phyloP scores from a whole-genome alignment of 2,329 filamentous ascomycete species.

The Monilinia vaccinii-corymbosi region DNA sequence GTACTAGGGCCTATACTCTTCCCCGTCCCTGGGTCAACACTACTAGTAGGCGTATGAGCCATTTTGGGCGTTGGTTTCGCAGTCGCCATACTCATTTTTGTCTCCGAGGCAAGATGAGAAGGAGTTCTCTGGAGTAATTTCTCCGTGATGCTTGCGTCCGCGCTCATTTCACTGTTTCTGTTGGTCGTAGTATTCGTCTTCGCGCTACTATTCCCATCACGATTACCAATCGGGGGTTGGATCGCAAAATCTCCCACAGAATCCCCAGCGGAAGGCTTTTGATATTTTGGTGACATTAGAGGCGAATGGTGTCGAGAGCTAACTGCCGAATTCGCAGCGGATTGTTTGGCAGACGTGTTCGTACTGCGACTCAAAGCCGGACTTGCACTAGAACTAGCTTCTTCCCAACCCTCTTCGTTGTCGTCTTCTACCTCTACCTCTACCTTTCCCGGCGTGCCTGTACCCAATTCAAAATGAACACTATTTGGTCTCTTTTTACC shows the following conservation, averaged over 20 bases:
- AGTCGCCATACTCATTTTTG: constrained; percentile 49
- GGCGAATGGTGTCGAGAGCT: constrained; percentile 27
- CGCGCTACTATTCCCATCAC: not conserved
- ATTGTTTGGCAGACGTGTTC: constrained; percentile 24
- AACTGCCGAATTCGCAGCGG: constrained; percentile 33
- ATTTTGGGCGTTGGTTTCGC: constrained; percentile 32
- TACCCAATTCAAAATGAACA: constrained; percentile 55
- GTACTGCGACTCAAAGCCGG: constrained; percentile 45
- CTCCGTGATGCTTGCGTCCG: constrained; percentile 58
- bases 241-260: constrained; percentile 18
- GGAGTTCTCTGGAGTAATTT: constrained; percentile 56
- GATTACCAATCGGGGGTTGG: constrained; percentile 31
- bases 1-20: constrained; percentile 18
- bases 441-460: constrained; percentile 26
- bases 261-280: constrained; percentile 13
- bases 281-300: constrained; percentile 16
- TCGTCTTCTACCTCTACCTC: constrained; percentile 17
- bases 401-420: constrained; percentile 55
- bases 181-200: not conserved
- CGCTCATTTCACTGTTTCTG: constrained; percentile 22
- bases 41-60: constrained; percentile 30
- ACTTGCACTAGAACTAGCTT: constrained; percentile 54
- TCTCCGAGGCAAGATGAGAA: constrained; percentile 47
- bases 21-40: constrained; percentile 10
- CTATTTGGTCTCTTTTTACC: constrained; percentile 33